Percentiles rank a stretch among this genome's conserved stretches.
phyloP scores from a whole-genome alignment of 306 rosid species.

The Luffa aegyptiaca region DNA sequence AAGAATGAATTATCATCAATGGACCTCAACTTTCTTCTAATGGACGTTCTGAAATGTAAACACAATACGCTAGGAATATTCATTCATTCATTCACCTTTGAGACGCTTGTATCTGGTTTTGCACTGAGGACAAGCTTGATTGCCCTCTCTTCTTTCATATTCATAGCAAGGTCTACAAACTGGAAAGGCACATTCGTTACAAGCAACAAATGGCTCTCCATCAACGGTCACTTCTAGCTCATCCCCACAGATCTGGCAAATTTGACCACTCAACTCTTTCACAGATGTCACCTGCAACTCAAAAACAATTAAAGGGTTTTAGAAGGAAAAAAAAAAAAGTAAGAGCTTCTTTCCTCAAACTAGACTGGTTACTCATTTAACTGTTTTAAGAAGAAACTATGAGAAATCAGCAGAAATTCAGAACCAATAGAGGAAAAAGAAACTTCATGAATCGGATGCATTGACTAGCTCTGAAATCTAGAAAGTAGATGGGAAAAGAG shows the following conservation, averaged over 20 bases:
- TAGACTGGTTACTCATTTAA: neutral
- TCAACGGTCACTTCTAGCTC: conserved; percentile 65
- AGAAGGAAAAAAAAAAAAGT: neutral
- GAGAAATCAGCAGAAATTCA: neutral
- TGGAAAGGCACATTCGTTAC: conserved; percentile 95
- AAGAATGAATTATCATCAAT: neutral
- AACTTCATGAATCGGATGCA: conserved; percentile 9
- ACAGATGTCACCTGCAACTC: conserved; percentile 57
- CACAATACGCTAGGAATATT: neutral
- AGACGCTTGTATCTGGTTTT: conserved; percentile 81
- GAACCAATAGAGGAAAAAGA: neutral
- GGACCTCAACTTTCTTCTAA: neutral
- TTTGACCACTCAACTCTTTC: conserved; percentile 67
- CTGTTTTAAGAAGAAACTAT: neutral
- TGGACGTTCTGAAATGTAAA: neutral
- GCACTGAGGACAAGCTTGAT: conserved; percentile 86
- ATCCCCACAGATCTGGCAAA: conserved; percentile 96
- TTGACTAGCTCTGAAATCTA: conserved; percentile 23
- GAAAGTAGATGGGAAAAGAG: neutral
- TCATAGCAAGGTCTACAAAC: conserved; percentile 86
- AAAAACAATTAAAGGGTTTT: neutral
- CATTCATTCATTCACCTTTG: conserved; percentile 35
- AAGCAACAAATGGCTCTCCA: conserved; percentile 84
- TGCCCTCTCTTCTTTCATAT: conserved; percentile 93
- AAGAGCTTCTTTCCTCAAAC: neutral